Conservation (phyloP, 495 filamentous ascomycete genomes). For the Tuber microsphaerosporum region DNA sequence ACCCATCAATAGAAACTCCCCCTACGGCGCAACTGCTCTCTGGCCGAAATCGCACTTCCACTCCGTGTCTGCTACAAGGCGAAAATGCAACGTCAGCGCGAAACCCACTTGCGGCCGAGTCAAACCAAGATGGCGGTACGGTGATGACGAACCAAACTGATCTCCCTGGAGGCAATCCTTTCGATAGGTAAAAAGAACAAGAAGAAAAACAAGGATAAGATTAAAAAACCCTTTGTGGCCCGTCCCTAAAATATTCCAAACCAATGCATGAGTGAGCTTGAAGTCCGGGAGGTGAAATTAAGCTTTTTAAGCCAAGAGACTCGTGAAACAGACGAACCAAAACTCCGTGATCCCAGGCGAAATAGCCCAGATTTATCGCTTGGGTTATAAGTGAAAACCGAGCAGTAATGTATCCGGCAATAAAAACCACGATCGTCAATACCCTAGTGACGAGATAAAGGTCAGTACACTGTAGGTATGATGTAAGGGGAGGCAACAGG, state of each 20-base stretch:
- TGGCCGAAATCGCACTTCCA: conserved; percentile 73
- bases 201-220: conserved; percentile 70
- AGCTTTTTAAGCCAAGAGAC: conserved; percentile 9
- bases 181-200: conserved; percentile 67
- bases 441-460: conserved; percentile 21
- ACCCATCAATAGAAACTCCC: conserved; percentile 77
- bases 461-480: conserved; percentile 4
- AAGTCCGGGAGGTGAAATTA: conserved; percentile 13
- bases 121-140: conserved; percentile 10
- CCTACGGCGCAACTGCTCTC: conserved; percentile 87
- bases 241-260: conserved; percentile 43
- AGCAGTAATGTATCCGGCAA: conserved; percentile 98
- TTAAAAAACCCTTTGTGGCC: conserved; percentile 64
- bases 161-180: conserved; percentile 62
- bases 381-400: conserved; percentile 96
- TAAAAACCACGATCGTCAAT: conserved; percentile 57
- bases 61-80: conserved; percentile 73
- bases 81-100: background rate
- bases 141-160: conserved; percentile 52
- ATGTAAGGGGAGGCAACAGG: background rate
- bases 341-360: conserved; percentile 97
- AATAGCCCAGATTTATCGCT: conserved; percentile 89
- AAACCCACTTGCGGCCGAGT: background rate
- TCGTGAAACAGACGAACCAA: conserved; percentile 58
- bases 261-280: conserved; percentile 44